Evolutionary conservation across 176 grass and related monocot species (phyloP).

Genomic region (Paspalum notatum): DNA sequence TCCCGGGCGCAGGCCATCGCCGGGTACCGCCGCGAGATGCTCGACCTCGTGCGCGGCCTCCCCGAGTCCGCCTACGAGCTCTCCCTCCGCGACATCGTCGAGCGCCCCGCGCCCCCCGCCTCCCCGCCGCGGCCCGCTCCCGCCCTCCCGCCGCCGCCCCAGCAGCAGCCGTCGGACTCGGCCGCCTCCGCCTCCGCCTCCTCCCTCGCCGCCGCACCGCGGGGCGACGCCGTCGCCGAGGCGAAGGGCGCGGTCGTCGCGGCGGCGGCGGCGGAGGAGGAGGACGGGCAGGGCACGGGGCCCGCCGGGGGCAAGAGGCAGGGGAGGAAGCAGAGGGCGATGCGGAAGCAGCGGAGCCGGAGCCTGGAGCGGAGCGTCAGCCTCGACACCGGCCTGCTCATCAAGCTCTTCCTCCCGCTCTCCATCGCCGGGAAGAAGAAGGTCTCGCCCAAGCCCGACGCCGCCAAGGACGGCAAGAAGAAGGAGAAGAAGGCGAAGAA

Average conservation of each 20-base stretch:
- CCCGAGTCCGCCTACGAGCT: conserved; percentile 77
- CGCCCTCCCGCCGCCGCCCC: neutral
- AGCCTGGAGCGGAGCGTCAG: conserved; percentile 61
- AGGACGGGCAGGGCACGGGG: conserved; percentile 1
- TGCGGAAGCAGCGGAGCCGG: conserved; percentile 43
- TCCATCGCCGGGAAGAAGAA: conserved; percentile 61
- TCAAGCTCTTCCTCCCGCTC: conserved; percentile 74
- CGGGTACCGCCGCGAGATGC: conserved; percentile 76
- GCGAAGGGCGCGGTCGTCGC: neutral
- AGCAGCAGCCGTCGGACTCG: neutral
- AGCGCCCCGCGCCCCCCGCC: neutral
- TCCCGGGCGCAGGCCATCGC: conserved; percentile 61
- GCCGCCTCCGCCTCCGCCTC: neutral
- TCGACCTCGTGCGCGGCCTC: conserved; percentile 71
- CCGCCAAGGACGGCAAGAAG: conserved; percentile 22
- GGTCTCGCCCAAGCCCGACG: conserved; percentile 52
- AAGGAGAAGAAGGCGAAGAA: conserved; percentile 4
- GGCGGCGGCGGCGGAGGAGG: neutral
- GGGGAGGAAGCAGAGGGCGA: conserved; percentile 40
- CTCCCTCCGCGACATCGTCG: conserved; percentile 89
- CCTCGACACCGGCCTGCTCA: conserved; percentile 63
- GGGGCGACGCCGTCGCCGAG: neutral
- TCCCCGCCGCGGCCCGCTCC: neutral
- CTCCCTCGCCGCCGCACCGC: neutral
- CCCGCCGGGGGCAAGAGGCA: neutral